A percentile compares a stretch with the other conserved stretches of the same genome.
Evolutionary conservation across 306 rosid genomes (phyloP).

Genomic region (Malus domestica): ASM211411v1 NC_041801.1:3194501-3195000

Average conservation of each 20-base stretch:
- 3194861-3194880: too few relatives aligned
- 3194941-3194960: too few relatives aligned
- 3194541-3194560: fast-evolving
- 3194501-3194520: too few relatives aligned
- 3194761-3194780: not conserved
- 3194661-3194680: conserved; percentile 59
- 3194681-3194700: conserved; percentile 61
- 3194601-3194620: not conserved
- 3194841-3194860: not conserved
- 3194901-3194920: fast-evolving
- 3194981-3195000: too few relatives aligned
- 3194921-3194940: too few relatives aligned
- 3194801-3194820: not conserved
- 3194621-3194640: not conserved
- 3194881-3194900: fast-evolving
- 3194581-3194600: too few relatives aligned
- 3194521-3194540: fast-evolving
- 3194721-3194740: conserved; percentile 46
- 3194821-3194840: not conserved
- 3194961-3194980: too few relatives aligned
- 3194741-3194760: conserved; percentile 92
- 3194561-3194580: fast-evolving
- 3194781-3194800: conserved; percentile 21
- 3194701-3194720: conserved; percentile 84
- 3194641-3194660: conserved; percentile 36